Evolutionary conservation across 148 eudicot species (phyloP).

Genomic region (Spergularia bocconei): DNA sequence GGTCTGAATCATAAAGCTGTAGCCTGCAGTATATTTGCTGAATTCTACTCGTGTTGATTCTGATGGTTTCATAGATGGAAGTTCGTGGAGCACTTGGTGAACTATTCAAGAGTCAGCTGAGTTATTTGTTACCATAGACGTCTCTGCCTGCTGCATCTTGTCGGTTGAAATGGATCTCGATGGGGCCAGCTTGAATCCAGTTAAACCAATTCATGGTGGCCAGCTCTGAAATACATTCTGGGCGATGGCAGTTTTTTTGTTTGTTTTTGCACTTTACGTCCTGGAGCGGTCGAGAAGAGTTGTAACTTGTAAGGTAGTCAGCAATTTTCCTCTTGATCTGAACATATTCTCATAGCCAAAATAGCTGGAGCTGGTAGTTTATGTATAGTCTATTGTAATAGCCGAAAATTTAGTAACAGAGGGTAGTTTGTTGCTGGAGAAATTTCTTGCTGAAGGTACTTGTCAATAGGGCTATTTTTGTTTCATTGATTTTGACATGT

Average conservation of each 20-base stretch:
- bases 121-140: constrained; percentile 45
- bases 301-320: not conserved
- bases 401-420: not conserved
- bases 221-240: constrained; percentile 10
- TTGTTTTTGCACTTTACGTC: constrained; percentile 8
- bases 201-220: not conserved
- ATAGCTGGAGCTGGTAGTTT: constrained; percentile 1
- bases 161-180: not conserved
- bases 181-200: not conserved
- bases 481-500: not conserved
- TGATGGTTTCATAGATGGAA: constrained; percentile 60
- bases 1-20: too few species aligned
- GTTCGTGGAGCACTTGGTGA: constrained; percentile 89
- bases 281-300: constrained; percentile 2
- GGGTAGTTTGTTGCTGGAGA: not conserved
- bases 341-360: not conserved
- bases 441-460: not conserved
- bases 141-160: constrained; percentile 13
- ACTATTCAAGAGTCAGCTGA: constrained; percentile 75
- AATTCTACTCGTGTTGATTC: not conserved
- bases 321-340: not conserved
- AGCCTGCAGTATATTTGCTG: not conserved
- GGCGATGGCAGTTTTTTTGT: not conserved
- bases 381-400: constrained; percentile 18
- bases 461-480: not conserved